phyloP scores from a whole-genome alignment of 2,329 filamentous ascomycete genomes.

The Monosporascus ibericus region DNA sequence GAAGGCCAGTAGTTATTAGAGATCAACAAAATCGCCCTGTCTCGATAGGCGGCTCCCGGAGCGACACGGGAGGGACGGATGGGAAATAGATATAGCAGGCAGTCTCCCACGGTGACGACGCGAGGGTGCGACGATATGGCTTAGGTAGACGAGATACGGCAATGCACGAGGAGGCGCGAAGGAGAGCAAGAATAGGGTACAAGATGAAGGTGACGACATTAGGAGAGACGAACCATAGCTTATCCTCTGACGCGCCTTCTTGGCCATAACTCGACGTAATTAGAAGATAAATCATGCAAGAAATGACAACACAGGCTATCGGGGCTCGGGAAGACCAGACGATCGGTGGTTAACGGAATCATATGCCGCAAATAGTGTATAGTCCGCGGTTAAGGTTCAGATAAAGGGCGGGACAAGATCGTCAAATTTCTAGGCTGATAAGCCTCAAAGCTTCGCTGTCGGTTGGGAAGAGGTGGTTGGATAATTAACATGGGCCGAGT shows the following conservation, averaged over 20 bases:
- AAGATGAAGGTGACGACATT: constrained; percentile 1
- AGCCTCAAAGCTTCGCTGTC: neutral
- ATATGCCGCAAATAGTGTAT: neutral
- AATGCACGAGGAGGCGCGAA: constrained; percentile 11
- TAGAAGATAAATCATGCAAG: constrained; percentile 15
- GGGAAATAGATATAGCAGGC: neutral
- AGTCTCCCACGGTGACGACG: neutral
- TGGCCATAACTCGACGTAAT: constrained; percentile 42
- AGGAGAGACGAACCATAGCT: constrained; percentile 50
- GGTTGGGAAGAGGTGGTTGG: neutral
- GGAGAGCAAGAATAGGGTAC: constrained; percentile 7
- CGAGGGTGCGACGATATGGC: too few relatives aligned
- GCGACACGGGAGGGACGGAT: constrained; percentile 1
- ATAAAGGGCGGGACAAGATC: neutral
- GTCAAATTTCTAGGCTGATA: neutral
- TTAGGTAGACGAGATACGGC: too few relatives aligned
- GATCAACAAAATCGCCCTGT: neutral
- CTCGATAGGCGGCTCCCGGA: neutral
- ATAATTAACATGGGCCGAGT: neutral
- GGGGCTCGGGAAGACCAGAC: neutral
- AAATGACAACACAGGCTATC: neutral
- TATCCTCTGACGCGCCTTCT: constrained; percentile 60
- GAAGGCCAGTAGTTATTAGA: neutral
- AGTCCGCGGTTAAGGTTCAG: neutral
- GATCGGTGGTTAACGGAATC: neutral